phyloP scores from a whole-genome alignment of 164 flowering plant genomes.

The Berberis vulgaris region DNA sequence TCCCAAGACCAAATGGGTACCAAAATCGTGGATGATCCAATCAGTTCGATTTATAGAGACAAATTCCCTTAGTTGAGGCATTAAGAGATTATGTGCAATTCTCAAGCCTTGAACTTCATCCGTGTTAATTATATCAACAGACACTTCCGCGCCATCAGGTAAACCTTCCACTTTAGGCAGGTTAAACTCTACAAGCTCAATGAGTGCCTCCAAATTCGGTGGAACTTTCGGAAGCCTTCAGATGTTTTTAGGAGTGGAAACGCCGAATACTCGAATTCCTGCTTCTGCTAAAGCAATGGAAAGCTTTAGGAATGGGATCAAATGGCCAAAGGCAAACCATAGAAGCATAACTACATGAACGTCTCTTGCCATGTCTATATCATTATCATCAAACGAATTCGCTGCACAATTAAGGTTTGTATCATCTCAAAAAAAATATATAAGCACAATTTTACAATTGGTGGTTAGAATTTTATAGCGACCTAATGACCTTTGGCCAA shows the following conservation, averaged over 20 bases:
- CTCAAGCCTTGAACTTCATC: conserved; percentile 16
- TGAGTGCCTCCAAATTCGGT: neutral
- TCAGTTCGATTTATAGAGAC: conserved; percentile 16
- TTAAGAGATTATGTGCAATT: conserved; percentile 18
- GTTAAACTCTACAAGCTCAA: neutral
- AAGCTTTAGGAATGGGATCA: neutral
- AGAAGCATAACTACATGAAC: no score
- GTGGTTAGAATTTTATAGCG: no score
- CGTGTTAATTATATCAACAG: conserved; percentile 14
- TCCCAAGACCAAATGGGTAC: conserved; percentile 19
- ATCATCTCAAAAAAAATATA: no score
- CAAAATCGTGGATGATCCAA: conserved; percentile 29
- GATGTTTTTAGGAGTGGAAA: neutral
- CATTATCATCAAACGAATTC: no score
- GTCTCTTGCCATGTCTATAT: no score
- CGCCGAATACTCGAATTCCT: neutral
- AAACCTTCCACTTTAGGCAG: conserved; percentile 5
- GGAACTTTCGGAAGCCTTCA: neutral
- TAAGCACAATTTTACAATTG: no score
- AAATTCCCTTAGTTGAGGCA: conserved; percentile 9
- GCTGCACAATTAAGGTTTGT: no score
- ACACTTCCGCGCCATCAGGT: conserved; percentile 22
- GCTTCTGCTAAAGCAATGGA: neutral
- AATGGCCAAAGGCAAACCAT: no score
- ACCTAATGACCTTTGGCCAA: no score